Conservation (phyloP, 805 yeast genomes). For the Cyberlindnera samutprakarnensis region DNA sequence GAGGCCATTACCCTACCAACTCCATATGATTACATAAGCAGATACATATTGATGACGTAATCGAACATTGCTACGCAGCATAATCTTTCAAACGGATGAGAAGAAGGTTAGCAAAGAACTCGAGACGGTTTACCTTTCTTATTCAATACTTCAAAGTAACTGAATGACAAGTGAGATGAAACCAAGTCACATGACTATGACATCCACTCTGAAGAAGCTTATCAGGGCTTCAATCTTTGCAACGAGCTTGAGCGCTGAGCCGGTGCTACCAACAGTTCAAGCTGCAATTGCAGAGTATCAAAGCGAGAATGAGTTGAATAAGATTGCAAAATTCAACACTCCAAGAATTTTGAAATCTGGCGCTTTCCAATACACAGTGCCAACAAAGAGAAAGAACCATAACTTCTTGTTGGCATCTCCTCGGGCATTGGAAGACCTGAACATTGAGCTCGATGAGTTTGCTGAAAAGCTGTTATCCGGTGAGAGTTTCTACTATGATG, state of each 20-base stretch:
- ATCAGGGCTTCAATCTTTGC: conserved; percentile 12
- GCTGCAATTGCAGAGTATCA: conserved; percentile 24
- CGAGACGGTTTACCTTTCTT: background rate
- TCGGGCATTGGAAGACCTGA: conserved; percentile 54
- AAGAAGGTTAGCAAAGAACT: background rate
- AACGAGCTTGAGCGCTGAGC: conserved; percentile 19
- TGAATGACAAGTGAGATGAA: background rate
- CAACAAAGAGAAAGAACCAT: conserved; percentile 50
- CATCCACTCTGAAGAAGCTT: conserved; percentile 1
- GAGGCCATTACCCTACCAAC: no score
- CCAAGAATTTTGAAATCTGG: conserved; percentile 54
- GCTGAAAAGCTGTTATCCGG: conserved; percentile 60
- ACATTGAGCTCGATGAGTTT: conserved; percentile 38
- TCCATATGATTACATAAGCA: background rate
- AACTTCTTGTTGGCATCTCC: conserved; percentile 50
- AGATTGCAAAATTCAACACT: conserved; percentile 30
- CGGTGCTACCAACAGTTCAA: conserved; percentile 22
- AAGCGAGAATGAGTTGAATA: conserved; percentile 13
- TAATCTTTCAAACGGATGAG: no score
- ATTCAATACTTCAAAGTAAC: background rate
- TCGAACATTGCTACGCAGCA: no score
- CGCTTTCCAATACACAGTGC: conserved; percentile 65
- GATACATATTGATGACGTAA: background rate
- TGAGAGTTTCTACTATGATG: conserved; percentile 32
- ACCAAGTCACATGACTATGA: background rate